Percentiles rank a stretch among this genome's conserved stretches.
Evolutionary conservation across 2,329 filamentous ascomycete species (phyloP).

Genomic region (Colletotrichum brevisporum): DNA sequence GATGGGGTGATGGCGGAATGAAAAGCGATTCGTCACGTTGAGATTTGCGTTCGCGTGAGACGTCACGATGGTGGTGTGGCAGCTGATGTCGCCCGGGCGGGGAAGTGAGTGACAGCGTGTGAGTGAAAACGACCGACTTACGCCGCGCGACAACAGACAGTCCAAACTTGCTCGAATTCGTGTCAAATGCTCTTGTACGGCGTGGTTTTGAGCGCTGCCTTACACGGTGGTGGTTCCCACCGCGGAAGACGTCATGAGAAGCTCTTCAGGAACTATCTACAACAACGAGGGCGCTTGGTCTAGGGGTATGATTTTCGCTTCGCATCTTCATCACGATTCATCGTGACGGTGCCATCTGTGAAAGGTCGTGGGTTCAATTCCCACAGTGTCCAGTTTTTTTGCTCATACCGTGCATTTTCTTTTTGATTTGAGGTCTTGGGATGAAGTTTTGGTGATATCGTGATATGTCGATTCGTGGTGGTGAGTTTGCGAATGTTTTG

Average conservation of each 20-base stretch:
- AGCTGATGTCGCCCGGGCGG: too few species aligned
- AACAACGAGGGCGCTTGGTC: slow-evolving; percentile 34
- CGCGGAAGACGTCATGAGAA: too few species aligned
- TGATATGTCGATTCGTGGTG: background rate
- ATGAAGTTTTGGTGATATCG: background rate
- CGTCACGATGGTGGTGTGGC: too few species aligned
- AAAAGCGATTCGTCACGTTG: background rate
- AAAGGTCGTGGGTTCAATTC: slow-evolving; percentile 41
- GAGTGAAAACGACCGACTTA: too few species aligned
- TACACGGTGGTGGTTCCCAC: background rate
- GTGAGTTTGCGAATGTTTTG: too few species aligned
- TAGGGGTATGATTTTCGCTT: slow-evolving; percentile 42
- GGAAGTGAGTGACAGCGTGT: too few species aligned
- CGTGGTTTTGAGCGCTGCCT: too few species aligned
- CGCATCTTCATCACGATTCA: background rate
- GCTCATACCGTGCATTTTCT: background rate
- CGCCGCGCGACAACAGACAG: too few species aligned
- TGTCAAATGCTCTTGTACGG: too few species aligned
- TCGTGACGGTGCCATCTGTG: slow-evolving; percentile 1
- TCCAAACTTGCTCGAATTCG: too few species aligned
- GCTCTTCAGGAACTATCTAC: background rate
- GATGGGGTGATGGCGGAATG: background rate
- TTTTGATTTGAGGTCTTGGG: background rate
- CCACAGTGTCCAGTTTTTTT: slow-evolving; percentile 27
- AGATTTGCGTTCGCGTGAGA: too few species aligned